Evolutionary conservation across 441 rosid genomes (phyloP).

Genomic region (Gossypium gossypioides): DNA sequence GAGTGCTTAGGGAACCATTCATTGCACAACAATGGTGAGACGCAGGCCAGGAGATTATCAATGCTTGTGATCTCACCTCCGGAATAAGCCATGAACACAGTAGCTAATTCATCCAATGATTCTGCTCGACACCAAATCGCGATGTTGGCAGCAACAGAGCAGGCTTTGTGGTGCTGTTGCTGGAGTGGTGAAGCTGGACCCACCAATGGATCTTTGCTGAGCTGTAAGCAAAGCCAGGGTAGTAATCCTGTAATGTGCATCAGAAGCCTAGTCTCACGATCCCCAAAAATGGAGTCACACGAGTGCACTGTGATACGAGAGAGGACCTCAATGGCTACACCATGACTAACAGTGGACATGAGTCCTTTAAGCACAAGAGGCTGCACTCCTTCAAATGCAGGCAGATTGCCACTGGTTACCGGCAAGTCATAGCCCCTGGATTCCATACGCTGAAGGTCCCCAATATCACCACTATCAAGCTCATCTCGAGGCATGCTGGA

Average conservation of each 20-base stretch:
- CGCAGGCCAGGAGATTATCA: constrained; percentile 76
- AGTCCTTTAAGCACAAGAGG: constrained; percentile 97
- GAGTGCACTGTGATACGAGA: constrained; percentile 79
- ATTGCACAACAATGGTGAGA: constrained; percentile 72
- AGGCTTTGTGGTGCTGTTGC: constrained; percentile 80
- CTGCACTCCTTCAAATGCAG: constrained; percentile 87
- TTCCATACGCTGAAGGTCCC: constrained; percentile 64
- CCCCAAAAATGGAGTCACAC: constrained; percentile 92
- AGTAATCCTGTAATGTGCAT: constrained; percentile 95
- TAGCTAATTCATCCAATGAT: constrained; percentile 65
- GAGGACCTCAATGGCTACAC: constrained; percentile 78
- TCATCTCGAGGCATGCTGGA: constrained; percentile 98
- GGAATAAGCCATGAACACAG: constrained; percentile 64
- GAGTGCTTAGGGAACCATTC: constrained; percentile 98
- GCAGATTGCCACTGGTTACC: constrained; percentile 61
- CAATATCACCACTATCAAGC: constrained; percentile 42
- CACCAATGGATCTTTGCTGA: constrained; percentile 53
- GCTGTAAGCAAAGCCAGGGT: constrained; percentile 98
- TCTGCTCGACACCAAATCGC: constrained; percentile 81
- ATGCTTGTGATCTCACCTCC: constrained; percentile 66
- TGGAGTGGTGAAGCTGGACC: constrained; percentile 68
- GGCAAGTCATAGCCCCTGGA: constrained; percentile 61
- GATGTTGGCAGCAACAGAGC: constrained; percentile 74
- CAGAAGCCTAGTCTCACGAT: constrained; percentile 81
- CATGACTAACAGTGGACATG: constrained; percentile 85